phyloP scores from a whole-genome alignment of 805 yeast genomes.

The Saccharomycopsis sp. region DNA sequence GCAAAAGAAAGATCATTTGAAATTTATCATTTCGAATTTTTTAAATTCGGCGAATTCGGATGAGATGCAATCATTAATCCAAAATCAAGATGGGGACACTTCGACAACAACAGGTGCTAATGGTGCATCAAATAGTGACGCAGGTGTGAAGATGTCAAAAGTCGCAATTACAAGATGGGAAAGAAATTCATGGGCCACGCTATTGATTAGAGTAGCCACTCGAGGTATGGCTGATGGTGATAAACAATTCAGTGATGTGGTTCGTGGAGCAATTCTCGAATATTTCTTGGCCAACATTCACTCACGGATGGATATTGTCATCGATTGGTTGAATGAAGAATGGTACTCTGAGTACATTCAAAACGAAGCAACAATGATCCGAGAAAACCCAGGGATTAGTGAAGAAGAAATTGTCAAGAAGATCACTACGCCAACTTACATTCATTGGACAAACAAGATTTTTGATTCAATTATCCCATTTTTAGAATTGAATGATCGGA shows the following conservation, averaged over 20 bases:
- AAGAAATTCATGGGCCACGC: constrained; percentile 66
- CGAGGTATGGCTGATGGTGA: constrained; percentile 50
- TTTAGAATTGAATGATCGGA: constrained; percentile 73
- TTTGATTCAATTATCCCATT: constrained; percentile 79
- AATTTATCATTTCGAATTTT: constrained; percentile 52
- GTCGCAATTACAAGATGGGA: constrained; percentile 46
- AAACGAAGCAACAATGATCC: constrained; percentile 25
- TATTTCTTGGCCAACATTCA: constrained; percentile 71
- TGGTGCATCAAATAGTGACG: constrained; percentile 4
- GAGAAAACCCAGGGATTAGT: constrained; percentile 23
- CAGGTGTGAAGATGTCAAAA: constrained; percentile 25
- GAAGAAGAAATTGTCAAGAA: constrained; percentile 31
- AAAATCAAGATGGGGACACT: constrained; percentile 18
- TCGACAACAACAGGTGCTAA: constrained; percentile 23
- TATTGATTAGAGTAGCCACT: constrained; percentile 72
- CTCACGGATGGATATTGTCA: constrained; percentile 61
- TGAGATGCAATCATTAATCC: constrained; percentile 14
- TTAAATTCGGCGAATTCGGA: constrained; percentile 38
- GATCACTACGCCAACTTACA: constrained; percentile 45
- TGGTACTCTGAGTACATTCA: constrained; percentile 62
- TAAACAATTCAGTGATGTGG: constrained; percentile 46
- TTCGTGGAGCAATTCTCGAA: constrained; percentile 64
- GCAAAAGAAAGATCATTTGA: constrained; percentile 52
- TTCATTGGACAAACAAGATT: constrained; percentile 61
- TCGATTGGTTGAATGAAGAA: constrained; percentile 94